phyloP scores from a whole-genome alignment of 768 basidiomycete genomes.

The Rhizopogon vinicolor region DNA sequence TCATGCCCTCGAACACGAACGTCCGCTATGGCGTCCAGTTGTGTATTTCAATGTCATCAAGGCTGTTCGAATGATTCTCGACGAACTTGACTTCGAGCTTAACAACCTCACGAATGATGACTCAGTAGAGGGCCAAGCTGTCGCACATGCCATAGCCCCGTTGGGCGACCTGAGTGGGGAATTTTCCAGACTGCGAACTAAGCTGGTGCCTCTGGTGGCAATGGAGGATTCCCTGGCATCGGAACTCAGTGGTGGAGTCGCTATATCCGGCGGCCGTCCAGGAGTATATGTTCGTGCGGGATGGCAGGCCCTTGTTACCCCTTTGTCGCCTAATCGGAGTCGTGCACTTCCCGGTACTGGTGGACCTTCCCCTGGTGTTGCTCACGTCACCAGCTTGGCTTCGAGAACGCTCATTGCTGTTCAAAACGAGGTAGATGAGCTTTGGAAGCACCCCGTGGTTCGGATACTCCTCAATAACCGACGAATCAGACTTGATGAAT shows the following conservation, averaged over 20 bases:
- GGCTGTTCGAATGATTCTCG: constrained; percentile 69
- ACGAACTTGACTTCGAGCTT: constrained; percentile 63
- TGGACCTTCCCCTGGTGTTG: constrained; percentile 24
- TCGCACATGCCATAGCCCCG: constrained; percentile 24
- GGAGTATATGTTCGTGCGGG: constrained; percentile 68
- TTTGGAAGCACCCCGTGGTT: constrained; percentile 72
- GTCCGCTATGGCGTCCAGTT: constrained; percentile 72
- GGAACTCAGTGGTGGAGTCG: constrained; percentile 62
- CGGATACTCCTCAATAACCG: constrained; percentile 49
- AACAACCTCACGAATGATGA: constrained; percentile 23
- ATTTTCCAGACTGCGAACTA: constrained; percentile 47
- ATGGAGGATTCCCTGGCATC: constrained; percentile 65
- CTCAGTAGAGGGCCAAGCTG: constrained; percentile 26
- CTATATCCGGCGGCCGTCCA: constrained; percentile 52
- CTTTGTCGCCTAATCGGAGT: constrained; percentile 35
- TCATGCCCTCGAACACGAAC: constrained; percentile 62
- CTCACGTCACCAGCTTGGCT: constrained; percentile 46
- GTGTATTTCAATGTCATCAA: constrained; percentile 84
- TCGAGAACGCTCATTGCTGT: constrained; percentile 48
- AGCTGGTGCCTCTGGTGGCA: constrained; percentile 59
- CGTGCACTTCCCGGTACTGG: constrained; percentile 34
- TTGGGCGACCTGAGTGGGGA: constrained; percentile 37
- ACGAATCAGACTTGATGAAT: constrained; percentile 69
- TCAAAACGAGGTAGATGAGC: constrained; percentile 48
- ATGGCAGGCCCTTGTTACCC: constrained; percentile 60